phyloP scores from a whole-genome alignment of 2,329 filamentous ascomycete genomes.

The Penicillium decumbens region DNA sequence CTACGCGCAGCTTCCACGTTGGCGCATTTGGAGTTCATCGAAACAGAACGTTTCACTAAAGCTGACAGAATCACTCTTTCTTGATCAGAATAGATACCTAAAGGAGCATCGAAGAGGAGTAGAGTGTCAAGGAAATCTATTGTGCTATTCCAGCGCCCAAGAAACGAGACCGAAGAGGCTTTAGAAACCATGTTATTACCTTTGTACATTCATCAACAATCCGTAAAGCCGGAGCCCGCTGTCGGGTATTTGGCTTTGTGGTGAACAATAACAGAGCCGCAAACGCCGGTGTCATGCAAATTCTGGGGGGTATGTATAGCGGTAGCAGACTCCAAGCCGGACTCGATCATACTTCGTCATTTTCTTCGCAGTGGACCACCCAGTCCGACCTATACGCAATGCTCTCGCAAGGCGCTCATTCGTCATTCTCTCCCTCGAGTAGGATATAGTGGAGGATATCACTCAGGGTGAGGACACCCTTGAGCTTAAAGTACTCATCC shows the following conservation, averaged over 20 bases:
- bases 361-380: conserved; percentile 44
- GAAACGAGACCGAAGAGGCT: neutral
- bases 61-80: neutral
- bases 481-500: conserved; percentile 79
- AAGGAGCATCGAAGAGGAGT: neutral
- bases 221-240: conserved; percentile 10
- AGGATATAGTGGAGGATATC: conserved; percentile 96
- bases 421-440: conserved; percentile 63
- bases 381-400: neutral
- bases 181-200: conserved; percentile 25
- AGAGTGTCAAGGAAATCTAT: conserved; percentile 26
- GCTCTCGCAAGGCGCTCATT: neutral
- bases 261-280: conserved; percentile 10
- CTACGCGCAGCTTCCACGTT: conserved; percentile 1
- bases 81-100: neutral
- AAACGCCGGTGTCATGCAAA: conserved; percentile 37
- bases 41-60: neutral
- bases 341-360: conserved; percentile 46
- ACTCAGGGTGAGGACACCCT: conserved; percentile 85
- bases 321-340: neutral
- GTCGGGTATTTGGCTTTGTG: neutral
- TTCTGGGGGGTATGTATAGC: conserved; percentile 21
- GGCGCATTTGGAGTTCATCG: neutral
- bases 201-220: conserved; percentile 26
- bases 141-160: conserved; percentile 22